Evolutionary conservation across 2,329 filamentous ascomycete species (phyloP).

Genomic region (Scopulariopsis brevicaulis): DNA sequence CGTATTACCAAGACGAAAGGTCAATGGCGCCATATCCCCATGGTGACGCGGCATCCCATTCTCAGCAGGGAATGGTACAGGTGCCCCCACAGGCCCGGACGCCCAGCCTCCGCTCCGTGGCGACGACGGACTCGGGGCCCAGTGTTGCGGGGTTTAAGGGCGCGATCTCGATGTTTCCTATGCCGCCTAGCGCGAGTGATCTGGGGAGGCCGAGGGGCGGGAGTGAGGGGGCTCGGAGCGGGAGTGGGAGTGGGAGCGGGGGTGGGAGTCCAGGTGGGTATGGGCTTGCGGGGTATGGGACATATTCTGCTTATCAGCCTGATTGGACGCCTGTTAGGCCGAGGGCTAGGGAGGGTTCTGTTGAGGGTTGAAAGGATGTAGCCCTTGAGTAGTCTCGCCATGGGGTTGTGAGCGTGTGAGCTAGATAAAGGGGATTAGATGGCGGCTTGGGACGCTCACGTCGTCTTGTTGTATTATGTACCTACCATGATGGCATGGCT

Average conservation of each 20-base stretch:
- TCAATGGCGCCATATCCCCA: too few species aligned
- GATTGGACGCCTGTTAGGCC: constrained; percentile 13
- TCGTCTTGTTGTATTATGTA: too few species aligned
- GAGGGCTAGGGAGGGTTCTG: not conserved
- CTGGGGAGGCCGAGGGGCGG: not conserved
- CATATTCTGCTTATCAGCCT: constrained; percentile 10
- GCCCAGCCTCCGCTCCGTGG: not conserved
- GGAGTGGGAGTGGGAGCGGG: not conserved
- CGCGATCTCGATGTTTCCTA: not conserved
- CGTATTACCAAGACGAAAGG: too few species aligned
- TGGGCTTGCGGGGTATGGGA: not conserved
- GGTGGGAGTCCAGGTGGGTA: not conserved
- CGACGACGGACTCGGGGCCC: not conserved
- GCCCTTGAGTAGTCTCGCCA: too few species aligned
- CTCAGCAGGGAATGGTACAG: not conserved
- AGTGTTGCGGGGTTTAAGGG: not conserved
- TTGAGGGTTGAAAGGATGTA: not conserved
- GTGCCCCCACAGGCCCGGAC: not conserved
- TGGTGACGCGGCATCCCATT: too few species aligned
- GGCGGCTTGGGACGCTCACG: too few species aligned
- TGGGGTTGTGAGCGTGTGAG: too few species aligned
- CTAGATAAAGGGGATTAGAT: too few species aligned
- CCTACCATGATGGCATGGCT: too few species aligned
- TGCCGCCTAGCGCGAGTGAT: not conserved
- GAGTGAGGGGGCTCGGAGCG: too few species aligned